These are phyloP conservation scores for Brachypodium distachyon DNA, from an alignment of 202 grass and related monocot species.

Conservation along the genomic window DNA sequence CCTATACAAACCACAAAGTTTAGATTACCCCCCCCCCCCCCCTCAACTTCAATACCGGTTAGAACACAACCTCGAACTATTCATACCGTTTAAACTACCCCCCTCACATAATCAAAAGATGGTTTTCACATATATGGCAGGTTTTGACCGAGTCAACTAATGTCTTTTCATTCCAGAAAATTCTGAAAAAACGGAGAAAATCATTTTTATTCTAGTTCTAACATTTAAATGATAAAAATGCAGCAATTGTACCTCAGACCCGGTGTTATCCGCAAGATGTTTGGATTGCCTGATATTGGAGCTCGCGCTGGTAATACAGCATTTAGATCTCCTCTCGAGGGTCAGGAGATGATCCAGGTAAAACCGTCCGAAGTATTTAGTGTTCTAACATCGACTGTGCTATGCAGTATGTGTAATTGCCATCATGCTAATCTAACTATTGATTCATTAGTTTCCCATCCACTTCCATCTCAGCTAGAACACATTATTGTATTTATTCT, in stretches of 20 bases:
- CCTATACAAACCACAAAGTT: too few relatives aligned
- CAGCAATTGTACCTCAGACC: conserved; percentile 79
- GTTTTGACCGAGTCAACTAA: too few relatives aligned
- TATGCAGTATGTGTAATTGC: neutral
- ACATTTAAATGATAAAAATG: conserved; percentile 26
- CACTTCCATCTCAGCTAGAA: neutral
- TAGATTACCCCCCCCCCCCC: too few relatives aligned
- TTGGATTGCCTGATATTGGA: conserved; percentile 52
- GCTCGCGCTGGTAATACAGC: conserved; percentile 12
- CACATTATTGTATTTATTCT: neutral
- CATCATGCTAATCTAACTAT: neutral
- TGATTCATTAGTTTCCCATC: neutral
- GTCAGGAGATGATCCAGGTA: conserved; percentile 31
- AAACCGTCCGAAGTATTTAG: conserved; percentile 4
- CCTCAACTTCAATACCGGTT: too few relatives aligned
- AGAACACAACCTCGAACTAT: too few relatives aligned
- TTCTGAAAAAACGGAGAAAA: too few relatives aligned
- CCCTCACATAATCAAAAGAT: too few relatives aligned
- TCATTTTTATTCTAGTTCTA: too few relatives aligned
- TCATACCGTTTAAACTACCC: too few relatives aligned
- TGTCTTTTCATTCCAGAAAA: too few relatives aligned
- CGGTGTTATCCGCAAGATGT: conserved; percentile 25
- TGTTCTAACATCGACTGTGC: neutral
- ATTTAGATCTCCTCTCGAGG: conserved; percentile 15
- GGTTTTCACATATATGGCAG: too few relatives aligned